Base-by-base conservation (phyloP, 148 eudicot genomes). In the Persicaria maculosa region DNA sequence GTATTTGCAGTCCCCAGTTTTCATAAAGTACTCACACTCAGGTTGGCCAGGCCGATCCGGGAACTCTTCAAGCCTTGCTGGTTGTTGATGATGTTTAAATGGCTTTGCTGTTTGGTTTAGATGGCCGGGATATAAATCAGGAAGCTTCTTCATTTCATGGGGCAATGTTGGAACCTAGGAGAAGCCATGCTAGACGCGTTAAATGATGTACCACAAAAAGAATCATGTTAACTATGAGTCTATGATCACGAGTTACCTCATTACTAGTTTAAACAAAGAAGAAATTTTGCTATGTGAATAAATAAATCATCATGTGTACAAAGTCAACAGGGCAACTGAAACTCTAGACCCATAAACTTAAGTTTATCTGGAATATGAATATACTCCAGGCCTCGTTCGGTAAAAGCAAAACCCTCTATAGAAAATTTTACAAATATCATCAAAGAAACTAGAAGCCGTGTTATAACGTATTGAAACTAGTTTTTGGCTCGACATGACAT, bases 11-110 rank as follows among this genome's bases (percentile, higher is more conserved):
- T 79, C 73, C 70, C 91, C 93, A 57, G 86, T 87, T 80, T 81
- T 87, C 80, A 81, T 79, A 77, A 84, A 89, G 79, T 74, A 85
- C 16, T 80, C 85, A 19, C 91, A 89, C 50, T 82, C 88, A 4
- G 86, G 85, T 74, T 76, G 81, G 72, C 89, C 88, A 46, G 84
- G 88, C 47, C 93, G 89, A 74, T 85, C 85, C 40, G 93, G 93
- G 77, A 74, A 87, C 76, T 87, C 87, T 45, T 78, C 86, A 82
- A 74, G 67, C 31, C 75, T 80, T 77, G 68, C 22, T 45, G 76
- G 84, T 47, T 57, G 82, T 68, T 79, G 82, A 7, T 75, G 78
- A 67, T 77, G 78, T 50, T 58, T 22, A 40, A 25, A 79, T 65
- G 70, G 48, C 68, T 40, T 71, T 44, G 79, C 79, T 47, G 64